These are phyloP conservation scores for Ceratocystis lukuohia DNA, from an alignment of 2,329 filamentous ascomycete genomes.

Conservation along the genomic window DNA sequence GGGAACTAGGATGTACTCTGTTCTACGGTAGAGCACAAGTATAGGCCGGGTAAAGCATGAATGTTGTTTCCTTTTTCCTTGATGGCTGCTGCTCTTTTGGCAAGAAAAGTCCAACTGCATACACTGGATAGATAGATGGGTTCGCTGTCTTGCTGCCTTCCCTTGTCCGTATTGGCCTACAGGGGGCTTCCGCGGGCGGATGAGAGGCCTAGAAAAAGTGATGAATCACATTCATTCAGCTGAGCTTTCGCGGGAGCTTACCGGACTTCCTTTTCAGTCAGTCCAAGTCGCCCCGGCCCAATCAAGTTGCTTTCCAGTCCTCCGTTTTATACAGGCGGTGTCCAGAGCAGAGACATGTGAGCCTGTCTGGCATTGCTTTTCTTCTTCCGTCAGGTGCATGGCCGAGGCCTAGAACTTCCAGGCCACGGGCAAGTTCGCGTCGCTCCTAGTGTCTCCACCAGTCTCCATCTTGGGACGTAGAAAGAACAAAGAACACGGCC, in stretches of 20 bases:
- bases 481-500: not conserved
- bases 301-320: not conserved
- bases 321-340: not conserved
- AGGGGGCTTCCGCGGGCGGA: too few species aligned
- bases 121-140: too few species aligned
- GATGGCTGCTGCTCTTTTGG: not conserved
- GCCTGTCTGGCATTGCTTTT: not conserved
- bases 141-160: too few species aligned
- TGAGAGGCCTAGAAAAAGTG: not conserved
- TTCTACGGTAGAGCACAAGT: not conserved
- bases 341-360: not conserved
- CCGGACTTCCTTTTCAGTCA: not conserved
- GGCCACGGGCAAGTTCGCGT: not conserved
- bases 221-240: not conserved
- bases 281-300: not conserved
- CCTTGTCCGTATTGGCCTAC: too few species aligned
- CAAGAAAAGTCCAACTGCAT: not conserved
- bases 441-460: not conserved
- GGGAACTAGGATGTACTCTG: not conserved
- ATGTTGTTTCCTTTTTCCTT: too few species aligned
- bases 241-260: not conserved
- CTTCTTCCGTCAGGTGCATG: too few species aligned
- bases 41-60: not conserved
- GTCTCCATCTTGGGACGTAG: not conserved
- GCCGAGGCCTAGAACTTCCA: too few species aligned